phyloP scores from a whole-genome alignment of 371 early-diverging fungal species.

The Cokeromyces recurvatus region DNA sequence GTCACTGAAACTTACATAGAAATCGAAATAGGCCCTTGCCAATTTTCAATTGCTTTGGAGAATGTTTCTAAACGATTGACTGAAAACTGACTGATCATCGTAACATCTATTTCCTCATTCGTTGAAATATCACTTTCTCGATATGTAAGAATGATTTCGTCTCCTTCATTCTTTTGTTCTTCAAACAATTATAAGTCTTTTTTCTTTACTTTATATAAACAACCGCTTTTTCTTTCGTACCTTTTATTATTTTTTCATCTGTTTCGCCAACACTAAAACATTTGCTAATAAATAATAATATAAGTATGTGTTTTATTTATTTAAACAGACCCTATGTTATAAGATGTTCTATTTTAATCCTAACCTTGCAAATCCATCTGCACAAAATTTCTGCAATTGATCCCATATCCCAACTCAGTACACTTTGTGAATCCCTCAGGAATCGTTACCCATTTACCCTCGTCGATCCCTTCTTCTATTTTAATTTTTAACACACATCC shows the following conservation, averaged over 20 bases:
- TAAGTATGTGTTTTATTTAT: not conserved
- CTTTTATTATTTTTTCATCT: constrained; percentile 23
- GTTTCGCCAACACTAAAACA: constrained; percentile 24
- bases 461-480: constrained; percentile 14
- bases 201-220: too few relatives aligned
- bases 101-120: constrained; percentile 24
- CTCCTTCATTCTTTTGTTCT: constrained; percentile 5
- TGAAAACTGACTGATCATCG: constrained; percentile 57
- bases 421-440: constrained; percentile 20
- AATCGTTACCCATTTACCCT: constrained; percentile 24
- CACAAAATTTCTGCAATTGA: constrained; percentile 26
- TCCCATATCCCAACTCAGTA: constrained; percentile 13
- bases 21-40: constrained; percentile 55
- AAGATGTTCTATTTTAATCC: too few relatives aligned
- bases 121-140: not conserved
- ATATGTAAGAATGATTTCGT: constrained; percentile 16
- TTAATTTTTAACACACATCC: constrained; percentile 32
- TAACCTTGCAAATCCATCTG: constrained; percentile 29
- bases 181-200: not conserved
- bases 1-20: constrained; percentile 59
- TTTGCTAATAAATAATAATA: constrained; percentile 14
- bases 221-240: constrained; percentile 12
- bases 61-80: constrained; percentile 55
- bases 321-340: too few relatives aligned
- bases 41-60: constrained; percentile 39